Conservation (phyloP, 2,329 filamentous ascomycete species). For the Aspergillus pseudoviridinutans region DNA sequence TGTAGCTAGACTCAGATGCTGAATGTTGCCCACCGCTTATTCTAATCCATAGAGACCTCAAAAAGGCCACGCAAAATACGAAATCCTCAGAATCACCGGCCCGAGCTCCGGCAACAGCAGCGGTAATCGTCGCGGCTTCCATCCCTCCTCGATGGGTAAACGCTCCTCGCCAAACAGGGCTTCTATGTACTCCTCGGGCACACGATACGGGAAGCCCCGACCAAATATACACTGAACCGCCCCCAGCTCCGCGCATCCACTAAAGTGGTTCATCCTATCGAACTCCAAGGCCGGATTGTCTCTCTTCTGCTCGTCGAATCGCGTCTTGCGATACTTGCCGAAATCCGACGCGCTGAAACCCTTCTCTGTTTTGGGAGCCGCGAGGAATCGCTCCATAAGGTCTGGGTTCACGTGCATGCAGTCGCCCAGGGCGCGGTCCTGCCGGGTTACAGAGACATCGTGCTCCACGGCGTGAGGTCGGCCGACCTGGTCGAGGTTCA, state of each 20-base stretch:
- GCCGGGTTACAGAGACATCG: slow-evolving; percentile 14
- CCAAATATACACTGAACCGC: slow-evolving; percentile 10
- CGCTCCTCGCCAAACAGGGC: slow-evolving; percentile 14
- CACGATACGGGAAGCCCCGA: slow-evolving; percentile 2
- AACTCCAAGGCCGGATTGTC: slow-evolving; percentile 6
- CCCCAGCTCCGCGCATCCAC: slow-evolving; percentile 10
- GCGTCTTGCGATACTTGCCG: slow-evolving; percentile 7
- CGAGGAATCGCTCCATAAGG: slow-evolving; percentile 4
- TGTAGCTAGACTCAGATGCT: not conserved
- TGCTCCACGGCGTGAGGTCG: slow-evolving; percentile 14
- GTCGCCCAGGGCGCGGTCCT: slow-evolving; percentile 15
- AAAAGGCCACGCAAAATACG: slow-evolving; percentile 13
- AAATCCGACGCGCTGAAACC: slow-evolving; percentile 1
- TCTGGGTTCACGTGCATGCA: slow-evolving; percentile 3
- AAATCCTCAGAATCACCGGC: slow-evolving; percentile 5
- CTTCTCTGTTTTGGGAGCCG: not conserved
- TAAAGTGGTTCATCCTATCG: slow-evolving; percentile 3
- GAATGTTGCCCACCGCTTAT: not conserved
- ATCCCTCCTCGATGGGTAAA: slow-evolving; percentile 14
- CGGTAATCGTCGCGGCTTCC: slow-evolving; percentile 9
- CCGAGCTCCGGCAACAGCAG: slow-evolving; percentile 7
- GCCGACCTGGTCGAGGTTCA: slow-evolving; percentile 14
- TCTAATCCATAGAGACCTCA: not conserved
- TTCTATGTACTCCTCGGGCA: slow-evolving; percentile 11
- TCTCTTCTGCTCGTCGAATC: slow-evolving; percentile 7